Percentiles rank a stretch among this genome's conserved stretches.
Evolutionary conservation across 2,329 filamentous ascomycete genomes (phyloP).

Genomic region (Fusarium metavorans): DNA sequence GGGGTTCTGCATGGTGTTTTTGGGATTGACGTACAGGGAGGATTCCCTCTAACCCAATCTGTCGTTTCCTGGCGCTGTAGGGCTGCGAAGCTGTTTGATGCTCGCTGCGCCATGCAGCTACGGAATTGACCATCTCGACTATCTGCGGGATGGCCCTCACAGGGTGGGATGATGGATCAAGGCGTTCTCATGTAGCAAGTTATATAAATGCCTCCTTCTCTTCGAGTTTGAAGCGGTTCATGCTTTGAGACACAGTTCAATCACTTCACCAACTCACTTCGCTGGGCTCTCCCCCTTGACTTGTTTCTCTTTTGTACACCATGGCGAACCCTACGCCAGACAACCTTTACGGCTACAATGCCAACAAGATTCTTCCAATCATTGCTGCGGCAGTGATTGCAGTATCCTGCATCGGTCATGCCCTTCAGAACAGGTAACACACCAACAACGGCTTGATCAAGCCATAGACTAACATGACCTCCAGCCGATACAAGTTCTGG

Average conservation of each 20-base stretch:
- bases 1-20: background rate
- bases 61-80: constrained; percentile 34
- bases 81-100: constrained; percentile 10
- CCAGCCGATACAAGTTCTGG: constrained; percentile 42
- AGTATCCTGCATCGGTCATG: constrained; percentile 30
- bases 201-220: background rate
- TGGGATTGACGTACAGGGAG: background rate
- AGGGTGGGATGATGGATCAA: background rate
- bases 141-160: background rate
- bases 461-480: background rate
- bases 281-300: background rate
- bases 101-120: constrained; percentile 23
- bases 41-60: constrained; percentile 19
- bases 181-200: background rate
- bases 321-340: constrained; percentile 34
- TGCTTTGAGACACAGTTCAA: background rate
- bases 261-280: background rate
- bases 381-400: constrained; percentile 34
- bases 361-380: constrained; percentile 40
- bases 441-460: background rate
- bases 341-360: constrained; percentile 42
- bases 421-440: constrained; percentile 35
- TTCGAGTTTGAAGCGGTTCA: background rate
- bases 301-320: background rate
- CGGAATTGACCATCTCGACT: background rate